Evolutionary conservation across 768 basidiomycete species (phyloP).

Genomic region (Mrakia gelida): DNA sequence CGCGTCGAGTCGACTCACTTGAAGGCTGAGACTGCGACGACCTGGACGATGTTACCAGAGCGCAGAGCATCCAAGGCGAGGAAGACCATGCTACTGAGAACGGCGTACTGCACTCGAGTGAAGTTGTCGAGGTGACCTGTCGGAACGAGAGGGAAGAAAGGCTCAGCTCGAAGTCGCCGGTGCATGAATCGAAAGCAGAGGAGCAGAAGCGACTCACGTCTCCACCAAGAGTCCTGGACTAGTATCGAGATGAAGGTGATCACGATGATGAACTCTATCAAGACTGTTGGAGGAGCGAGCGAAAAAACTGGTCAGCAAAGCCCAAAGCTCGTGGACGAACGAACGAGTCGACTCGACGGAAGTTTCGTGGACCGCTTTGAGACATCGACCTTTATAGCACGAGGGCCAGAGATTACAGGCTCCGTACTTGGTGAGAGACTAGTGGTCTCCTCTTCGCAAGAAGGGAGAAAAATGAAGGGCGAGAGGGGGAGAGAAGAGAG

Average conservation of each 20-base stretch:
- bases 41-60: background rate
- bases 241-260: background rate
- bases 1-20: background rate
- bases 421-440: no score
- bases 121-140: background rate
- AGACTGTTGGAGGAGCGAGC: background rate
- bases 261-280: conserved; percentile 12
- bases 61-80: conserved; percentile 3
- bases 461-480: no score
- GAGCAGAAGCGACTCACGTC: background rate
- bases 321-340: background rate
- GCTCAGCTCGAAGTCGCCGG: background rate
- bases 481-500: no score
- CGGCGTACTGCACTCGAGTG: background rate
- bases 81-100: background rate
- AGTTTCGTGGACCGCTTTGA: background rate
- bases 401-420: no score
- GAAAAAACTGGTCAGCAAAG: background rate
- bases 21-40: background rate
- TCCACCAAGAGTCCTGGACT: background rate
- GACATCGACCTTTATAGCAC: background rate
- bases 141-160: background rate
- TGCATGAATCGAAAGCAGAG: background rate
- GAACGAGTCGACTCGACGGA: background rate
- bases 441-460: no score